Evolutionary conservation across 768 basidiomycete genomes (phyloP), one percentile per base, ranked within the genome.

Genomic region (Lyophyllum decastes): DNA sequence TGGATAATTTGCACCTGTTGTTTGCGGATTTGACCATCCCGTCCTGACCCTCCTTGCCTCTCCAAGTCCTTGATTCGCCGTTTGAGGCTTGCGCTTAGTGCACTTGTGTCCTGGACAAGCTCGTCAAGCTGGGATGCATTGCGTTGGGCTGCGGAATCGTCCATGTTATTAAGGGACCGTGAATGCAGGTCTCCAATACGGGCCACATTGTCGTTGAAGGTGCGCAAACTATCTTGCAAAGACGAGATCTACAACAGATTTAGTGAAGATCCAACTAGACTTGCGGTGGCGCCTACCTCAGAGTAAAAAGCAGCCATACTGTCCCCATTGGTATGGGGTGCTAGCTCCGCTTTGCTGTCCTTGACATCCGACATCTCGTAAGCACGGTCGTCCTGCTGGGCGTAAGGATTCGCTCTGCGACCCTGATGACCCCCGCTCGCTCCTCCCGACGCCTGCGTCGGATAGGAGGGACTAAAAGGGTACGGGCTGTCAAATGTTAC

Each of bases 281-380:
- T n/a, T 4, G 38, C 30, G 30, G 11, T 7, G 21, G 44, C 16
- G 65, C 80, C 54, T 57, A 89, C 90, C 79, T 93, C 91, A 43
- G 80, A 75, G 68, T 92, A 92, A 72, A 93, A 92, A 11, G 78
- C 73, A 2, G 81, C 70, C 89, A 90, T 90, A 58, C 68, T 68
- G 70, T 89, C 88, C 25, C 73, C 79, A 34, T 62, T 70, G 22
- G 67, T 70, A 52, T 67, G 59, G 11, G 78, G 68, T 56, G 80
- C 70, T 46, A 83, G 69, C 66, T 82, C 79, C 30, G 81, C 75
- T 52, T 79, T 78, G 71, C 82, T 86, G 63, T 84, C 83, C 62
- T 77, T 82, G 52, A 87, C 86, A 33, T 84, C 83, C 14, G 85
- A 77, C 87, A 92, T 90, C 69, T 90, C 88, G 67, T 90, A 90